phyloP scores from a whole-genome alignment of 31 red algal genomes.

The Endocladia muricata region DNA sequence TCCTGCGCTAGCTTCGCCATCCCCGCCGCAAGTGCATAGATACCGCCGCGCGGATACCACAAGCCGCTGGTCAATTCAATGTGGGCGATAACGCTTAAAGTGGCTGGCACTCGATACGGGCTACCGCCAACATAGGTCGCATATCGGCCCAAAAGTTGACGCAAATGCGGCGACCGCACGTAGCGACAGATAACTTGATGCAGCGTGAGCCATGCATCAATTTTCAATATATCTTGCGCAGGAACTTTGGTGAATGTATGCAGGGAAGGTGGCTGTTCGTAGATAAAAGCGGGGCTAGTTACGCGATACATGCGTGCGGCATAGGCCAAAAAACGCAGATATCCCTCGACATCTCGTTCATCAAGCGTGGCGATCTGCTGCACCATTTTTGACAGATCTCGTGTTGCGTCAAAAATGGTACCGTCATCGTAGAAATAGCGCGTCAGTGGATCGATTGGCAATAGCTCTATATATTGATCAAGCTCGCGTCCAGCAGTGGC shows the following conservation, averaged over 20 bases:
- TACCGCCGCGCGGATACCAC: neutral
- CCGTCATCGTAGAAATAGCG: neutral
- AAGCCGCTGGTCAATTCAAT: neutral
- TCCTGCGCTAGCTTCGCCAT: neutral
- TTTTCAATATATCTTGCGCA: neutral
- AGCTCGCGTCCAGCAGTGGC: neutral
- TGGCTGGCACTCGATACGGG: neutral
- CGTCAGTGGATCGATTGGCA: neutral
- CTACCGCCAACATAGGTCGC: neutral
- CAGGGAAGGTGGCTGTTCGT: too few relatives aligned
- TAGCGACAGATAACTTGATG: neutral
- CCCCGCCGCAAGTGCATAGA: neutral
- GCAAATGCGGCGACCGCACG: neutral
- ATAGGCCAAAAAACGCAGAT: constrained; percentile 4
- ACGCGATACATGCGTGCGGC: neutral
- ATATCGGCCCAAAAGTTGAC: neutral
- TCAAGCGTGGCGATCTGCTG: neutral
- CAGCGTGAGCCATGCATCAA: neutral
- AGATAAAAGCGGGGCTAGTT: neutral
- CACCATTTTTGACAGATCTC: neutral
- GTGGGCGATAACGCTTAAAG: neutral
- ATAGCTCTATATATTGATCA: neutral
- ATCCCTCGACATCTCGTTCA: neutral
- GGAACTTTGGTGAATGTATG: too few relatives aligned
- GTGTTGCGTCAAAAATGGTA: neutral